Evolutionary conservation across 768 basidiomycete species (phyloP).

Genomic region (Coprinellus aureogranulatus): DNA sequence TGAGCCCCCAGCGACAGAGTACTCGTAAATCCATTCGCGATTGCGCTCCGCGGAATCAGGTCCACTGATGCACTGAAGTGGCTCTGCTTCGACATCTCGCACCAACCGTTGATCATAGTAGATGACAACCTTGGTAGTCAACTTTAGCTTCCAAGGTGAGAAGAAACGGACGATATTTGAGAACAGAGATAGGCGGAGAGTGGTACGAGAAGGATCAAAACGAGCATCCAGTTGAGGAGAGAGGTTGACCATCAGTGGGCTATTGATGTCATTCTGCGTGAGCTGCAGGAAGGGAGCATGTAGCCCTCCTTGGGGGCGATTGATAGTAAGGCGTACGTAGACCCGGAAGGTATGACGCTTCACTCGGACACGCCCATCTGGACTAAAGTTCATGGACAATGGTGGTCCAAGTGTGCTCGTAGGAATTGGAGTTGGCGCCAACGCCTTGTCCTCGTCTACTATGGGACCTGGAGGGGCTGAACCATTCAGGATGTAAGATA

Average conservation of each 20-base stretch:
- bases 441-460: no score
- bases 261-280: no score
- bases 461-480: no score
- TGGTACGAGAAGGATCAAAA: background rate
- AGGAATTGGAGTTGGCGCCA: no score
- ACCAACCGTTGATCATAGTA: slow-evolving; percentile 41
- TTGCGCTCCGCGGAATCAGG: slow-evolving; percentile 19
- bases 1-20: slow-evolving; percentile 20
- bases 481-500: slow-evolving; percentile 3
- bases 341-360: no score
- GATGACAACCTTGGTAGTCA: slow-evolving; percentile 43
- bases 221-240: slow-evolving; percentile 14
- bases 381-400: no score
- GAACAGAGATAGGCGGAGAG: slow-evolving; percentile 5
- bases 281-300: no score
- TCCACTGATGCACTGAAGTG: background rate
- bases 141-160: slow-evolving; percentile 43
- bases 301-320: no score
- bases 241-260: no score
- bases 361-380: no score
- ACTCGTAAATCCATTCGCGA: background rate
- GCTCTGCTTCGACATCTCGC: slow-evolving; percentile 32
- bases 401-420: no score
- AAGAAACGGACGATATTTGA: slow-evolving; percentile 41
- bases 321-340: no score